phyloP scores from a whole-genome alignment of 106 monocot genomes.

The Acorus gramineus region DNA sequence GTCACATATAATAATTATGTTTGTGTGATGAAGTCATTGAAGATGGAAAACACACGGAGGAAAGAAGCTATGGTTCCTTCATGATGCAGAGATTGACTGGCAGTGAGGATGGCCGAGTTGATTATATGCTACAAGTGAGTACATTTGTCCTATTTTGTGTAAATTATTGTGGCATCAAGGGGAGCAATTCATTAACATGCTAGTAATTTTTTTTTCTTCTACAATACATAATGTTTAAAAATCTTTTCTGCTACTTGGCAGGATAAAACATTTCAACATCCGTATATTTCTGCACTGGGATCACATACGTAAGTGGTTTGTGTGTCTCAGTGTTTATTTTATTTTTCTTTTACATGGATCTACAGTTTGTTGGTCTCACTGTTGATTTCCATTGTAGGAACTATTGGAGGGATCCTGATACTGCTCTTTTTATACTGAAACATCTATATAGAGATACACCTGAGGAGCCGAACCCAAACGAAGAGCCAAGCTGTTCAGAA shows the following conservation, averaged over 20 bases:
- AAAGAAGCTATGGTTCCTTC: constrained; percentile 67
- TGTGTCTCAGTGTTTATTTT: not conserved
- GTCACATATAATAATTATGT: not conserved
- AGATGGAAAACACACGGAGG: constrained; percentile 4
- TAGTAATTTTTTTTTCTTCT: constrained; percentile 2
- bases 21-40: not conserved
- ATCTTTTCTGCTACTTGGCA: constrained; percentile 15
- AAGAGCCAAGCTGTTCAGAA: constrained; percentile 1
- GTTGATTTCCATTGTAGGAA: constrained; percentile 36
- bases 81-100: constrained; percentile 90
- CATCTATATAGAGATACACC: constrained; percentile 88
- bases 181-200: too few species aligned
- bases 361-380: not conserved
- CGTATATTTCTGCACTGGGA: constrained; percentile 76
- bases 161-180: too few species aligned
- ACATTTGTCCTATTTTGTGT: not conserved
- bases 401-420: constrained; percentile 96
- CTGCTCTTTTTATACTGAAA: constrained; percentile 91
- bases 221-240: too few species aligned
- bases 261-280: constrained; percentile 92
- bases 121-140: constrained; percentile 89
- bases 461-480: constrained; percentile 37
- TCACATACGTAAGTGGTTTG: constrained; percentile 71
- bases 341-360: not conserved
- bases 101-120: constrained; percentile 64